Percentiles rank a stretch among this genome's conserved stretches.
Conservation (phyloP, 2,329 filamentous ascomycete species). For the Pestalotiopsis sp. region DNA sequence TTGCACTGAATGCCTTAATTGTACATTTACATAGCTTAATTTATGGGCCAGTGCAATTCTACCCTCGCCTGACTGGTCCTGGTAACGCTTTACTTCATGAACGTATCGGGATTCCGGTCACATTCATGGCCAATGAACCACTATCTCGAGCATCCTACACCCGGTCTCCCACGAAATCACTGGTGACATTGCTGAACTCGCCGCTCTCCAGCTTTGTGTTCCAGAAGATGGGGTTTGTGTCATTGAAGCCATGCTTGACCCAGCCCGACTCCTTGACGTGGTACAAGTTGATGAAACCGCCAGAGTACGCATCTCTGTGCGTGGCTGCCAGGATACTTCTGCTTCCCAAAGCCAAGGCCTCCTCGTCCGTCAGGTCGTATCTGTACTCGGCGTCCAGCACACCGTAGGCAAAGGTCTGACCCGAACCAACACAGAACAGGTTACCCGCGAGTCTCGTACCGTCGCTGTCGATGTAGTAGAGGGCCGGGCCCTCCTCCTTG, state of each 20-base stretch:
- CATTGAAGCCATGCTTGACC: constrained; percentile 98
- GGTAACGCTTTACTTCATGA: constrained; percentile 18
- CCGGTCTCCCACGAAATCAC: constrained; percentile 57
- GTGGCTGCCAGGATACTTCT: constrained; percentile 95
- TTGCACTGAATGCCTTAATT: constrained; percentile 18
- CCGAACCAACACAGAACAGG: constrained; percentile 96
- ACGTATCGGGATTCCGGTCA: background rate
- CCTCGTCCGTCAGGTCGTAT: constrained; percentile 85
- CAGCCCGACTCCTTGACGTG: constrained; percentile 99
- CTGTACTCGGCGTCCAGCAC: constrained; percentile 94
- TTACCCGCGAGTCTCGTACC: constrained; percentile 91
- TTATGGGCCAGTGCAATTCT: constrained; percentile 19
- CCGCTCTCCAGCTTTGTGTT: constrained; percentile 98
- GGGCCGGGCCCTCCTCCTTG: constrained; percentile 89
- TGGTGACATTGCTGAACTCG: constrained; percentile 96
- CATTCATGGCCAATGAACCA: background rate
- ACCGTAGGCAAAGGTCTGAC: constrained; percentile 98
- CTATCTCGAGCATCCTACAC: constrained; percentile 10
- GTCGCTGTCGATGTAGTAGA: constrained; percentile 99
- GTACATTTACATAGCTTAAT: constrained; percentile 27
- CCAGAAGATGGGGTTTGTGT: constrained; percentile 99
- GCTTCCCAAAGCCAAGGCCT: constrained; percentile 87
- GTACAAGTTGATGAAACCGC: constrained; percentile 98
- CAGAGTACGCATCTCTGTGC: constrained; percentile 97
- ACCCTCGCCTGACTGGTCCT: constrained; percentile 12